Evolutionary conservation across 2,329 filamentous ascomycete species (phyloP), one percentile per base, ranked within the genome.

Genomic region (Aspergillus cejpii): DNA sequence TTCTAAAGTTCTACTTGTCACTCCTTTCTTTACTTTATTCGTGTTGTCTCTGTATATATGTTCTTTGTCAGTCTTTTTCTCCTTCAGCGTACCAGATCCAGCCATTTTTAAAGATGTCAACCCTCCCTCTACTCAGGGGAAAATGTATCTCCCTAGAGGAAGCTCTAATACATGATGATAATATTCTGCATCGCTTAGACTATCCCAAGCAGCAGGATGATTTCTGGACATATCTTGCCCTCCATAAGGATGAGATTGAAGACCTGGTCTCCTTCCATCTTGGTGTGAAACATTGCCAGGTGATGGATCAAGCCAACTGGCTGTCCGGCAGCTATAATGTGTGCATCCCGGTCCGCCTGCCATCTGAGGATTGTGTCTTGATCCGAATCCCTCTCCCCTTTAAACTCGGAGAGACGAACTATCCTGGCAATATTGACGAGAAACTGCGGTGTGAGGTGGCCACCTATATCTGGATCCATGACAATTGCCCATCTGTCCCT

Each of bases 381-480:
- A 41, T 62, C 24, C 41, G 61, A 19, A 56, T 62, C 6, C 59
- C 53, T 2, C 38, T 63, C 14, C 58, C 59, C 4, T 60, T 52
- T 40, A 56, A 66, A 48, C 48, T 69, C 4, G 69, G 68, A 12
- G 71, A 73, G 45, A 50, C 39, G 11, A 50, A 37, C 17, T 47
- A 59, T 43, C 68, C 68, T 14, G 71, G 69, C n/a, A 72, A 64
- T 36, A 57, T 65, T 3, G 64, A 74, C 27, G 70, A 74, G 56
- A 74, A 74, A 45, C 44, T 63, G 14, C 57, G 58, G 11, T 74
- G 55, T 43, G 69, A 73, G 56, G 67, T 62, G 5, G 70, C 62
- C 4, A 66, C 67, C 1, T 73, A 67, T 45, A 58, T 66, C 15
- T 72, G 64, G 66, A 59, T 73, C 11, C 51, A 62, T 28, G 49